Evolutionary conservation across 202 grass and related monocot genomes (phyloP).

Genomic region (Panicum virgatum): DNA sequence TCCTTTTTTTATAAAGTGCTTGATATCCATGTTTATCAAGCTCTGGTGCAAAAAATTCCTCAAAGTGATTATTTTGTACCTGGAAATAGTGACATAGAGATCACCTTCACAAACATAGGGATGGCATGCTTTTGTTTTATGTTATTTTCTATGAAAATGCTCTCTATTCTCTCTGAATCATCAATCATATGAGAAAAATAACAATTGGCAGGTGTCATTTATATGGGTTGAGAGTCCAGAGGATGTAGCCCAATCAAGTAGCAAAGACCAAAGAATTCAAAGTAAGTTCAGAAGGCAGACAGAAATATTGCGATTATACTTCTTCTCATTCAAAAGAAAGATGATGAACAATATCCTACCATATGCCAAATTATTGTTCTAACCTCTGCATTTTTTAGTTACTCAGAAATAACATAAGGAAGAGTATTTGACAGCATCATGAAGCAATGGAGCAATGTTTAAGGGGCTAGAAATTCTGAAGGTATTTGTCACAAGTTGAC

Average conservation of each 20-base stretch:
- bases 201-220: background rate
- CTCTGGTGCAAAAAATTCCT: conserved; percentile 84
- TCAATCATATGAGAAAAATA: background rate
- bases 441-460: background rate
- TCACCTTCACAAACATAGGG: conserved; percentile 2
- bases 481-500: background rate
- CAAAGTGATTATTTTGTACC: conserved; percentile 90
- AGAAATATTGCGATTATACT: background rate
- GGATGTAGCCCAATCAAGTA: conserved; percentile 2
- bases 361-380: background rate
- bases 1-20: conserved; percentile 84
- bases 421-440: background rate
- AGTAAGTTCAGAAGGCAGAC: background rate
- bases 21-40: conserved; percentile 96
- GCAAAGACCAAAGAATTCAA: background rate
- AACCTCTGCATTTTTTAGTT: background rate
- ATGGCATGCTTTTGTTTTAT: background rate
- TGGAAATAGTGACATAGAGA: conserved; percentile 42
- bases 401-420: background rate
- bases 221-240: background rate
- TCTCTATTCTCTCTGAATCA: background rate
- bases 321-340: background rate
- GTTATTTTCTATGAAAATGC: background rate
- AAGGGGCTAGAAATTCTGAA: background rate
- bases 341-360: background rate